phyloP scores from a whole-genome alignment of 164 flowering plant species.

The Macadamia integrifolia region DNA sequence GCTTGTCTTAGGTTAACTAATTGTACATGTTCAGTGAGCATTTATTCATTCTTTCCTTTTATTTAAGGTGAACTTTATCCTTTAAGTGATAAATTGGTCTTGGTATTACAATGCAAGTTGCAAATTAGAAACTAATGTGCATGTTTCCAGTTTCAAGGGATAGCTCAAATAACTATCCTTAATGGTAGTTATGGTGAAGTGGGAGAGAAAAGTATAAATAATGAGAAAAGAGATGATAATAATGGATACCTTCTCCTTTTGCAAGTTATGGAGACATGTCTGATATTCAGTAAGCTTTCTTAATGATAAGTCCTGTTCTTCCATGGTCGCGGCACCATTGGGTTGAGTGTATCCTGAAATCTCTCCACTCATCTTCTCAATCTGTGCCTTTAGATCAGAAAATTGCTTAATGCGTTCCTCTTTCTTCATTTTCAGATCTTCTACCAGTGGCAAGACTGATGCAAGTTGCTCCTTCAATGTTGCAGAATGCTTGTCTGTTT shows the following conservation, averaged over 20 bases:
- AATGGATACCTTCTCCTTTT: slow-evolving; percentile 71
- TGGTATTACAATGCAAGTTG: too few relatives aligned
- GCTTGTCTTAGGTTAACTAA: neutral
- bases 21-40: neutral
- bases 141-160: too few relatives aligned
- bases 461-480: slow-evolving; percentile 74
- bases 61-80: neutral
- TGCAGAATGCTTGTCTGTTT: slow-evolving; percentile 42
- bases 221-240: neutral
- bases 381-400: slow-evolving; percentile 52
- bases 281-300: slow-evolving; percentile 71
- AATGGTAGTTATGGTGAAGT: too few relatives aligned
- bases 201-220: slow-evolving; percentile 1
- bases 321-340: slow-evolving; percentile 26
- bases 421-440: slow-evolving; percentile 59
- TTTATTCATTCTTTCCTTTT: neutral
- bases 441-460: slow-evolving; percentile 54
- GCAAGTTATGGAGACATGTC: slow-evolving; percentile 52
- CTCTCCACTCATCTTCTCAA: slow-evolving; percentile 70
- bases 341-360: slow-evolving; percentile 52
- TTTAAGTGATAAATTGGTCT: neutral
- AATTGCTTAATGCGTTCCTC: slow-evolving; percentile 73
- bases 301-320: slow-evolving; percentile 64
- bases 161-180: too few relatives aligned
- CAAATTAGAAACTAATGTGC: too few relatives aligned